Conservation (phyloP, 768 basidiomycete species). For the Lactifluus rugatus region DNA sequence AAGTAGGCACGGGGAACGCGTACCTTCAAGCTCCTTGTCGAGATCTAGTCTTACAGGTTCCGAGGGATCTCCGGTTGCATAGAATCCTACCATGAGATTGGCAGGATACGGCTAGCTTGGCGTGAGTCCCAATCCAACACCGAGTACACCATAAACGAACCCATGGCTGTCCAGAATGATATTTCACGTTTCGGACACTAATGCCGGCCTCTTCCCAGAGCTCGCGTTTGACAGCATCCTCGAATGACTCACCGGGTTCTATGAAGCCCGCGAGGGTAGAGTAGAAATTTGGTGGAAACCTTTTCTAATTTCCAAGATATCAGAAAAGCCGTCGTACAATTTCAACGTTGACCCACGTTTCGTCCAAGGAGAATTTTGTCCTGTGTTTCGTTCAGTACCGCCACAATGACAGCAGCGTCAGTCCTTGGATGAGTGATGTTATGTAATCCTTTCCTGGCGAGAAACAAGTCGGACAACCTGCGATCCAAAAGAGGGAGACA, state of each 20-base stretch:
- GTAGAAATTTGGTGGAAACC: constrained; percentile 63
- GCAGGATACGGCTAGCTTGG: constrained; percentile 72
- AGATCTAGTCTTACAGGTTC: constrained; percentile 75
- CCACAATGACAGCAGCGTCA: constrained; percentile 87
- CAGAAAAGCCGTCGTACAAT: neutral
- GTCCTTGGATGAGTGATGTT: constrained; percentile 81
- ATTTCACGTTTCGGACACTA: constrained; percentile 71
- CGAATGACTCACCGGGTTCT: constrained; percentile 89
- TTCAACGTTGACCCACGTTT: constrained; percentile 42
- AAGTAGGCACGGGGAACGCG: neutral
- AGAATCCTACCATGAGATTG: constrained; percentile 86
- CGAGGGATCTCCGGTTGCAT: constrained; percentile 62
- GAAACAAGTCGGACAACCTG: constrained; percentile 7
- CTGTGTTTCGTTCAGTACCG: constrained; percentile 66
- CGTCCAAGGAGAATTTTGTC: constrained; percentile 83
- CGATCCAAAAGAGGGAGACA: constrained; percentile 21
- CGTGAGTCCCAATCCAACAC: neutral
- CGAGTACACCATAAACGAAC: constrained; percentile 32
- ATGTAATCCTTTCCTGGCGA: constrained; percentile 65
- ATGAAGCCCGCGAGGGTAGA: constrained; percentile 91
- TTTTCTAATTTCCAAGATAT: constrained; percentile 35
- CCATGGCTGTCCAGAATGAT: constrained; percentile 86
- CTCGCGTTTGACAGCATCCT: constrained; percentile 87
- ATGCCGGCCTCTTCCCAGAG: constrained; percentile 96
- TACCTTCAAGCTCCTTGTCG: constrained; percentile 92